A percentile compares a stretch with the other conserved stretches of the same genome.
phyloP scores from a whole-genome alignment of 371 early-diverging fungal genomes.

The Mucor racemosus region DNA sequence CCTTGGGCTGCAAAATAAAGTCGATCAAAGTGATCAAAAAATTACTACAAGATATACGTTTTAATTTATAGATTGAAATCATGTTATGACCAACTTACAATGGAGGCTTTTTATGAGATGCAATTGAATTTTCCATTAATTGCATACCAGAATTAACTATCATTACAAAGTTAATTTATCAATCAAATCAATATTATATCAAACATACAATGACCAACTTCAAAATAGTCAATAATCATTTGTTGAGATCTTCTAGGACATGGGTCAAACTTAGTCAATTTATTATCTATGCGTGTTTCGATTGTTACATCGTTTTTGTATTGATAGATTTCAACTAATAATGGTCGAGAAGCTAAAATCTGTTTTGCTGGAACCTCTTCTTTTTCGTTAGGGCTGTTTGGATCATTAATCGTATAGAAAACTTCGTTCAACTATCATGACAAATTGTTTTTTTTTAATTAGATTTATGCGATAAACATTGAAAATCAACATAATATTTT shows the following conservation, averaged over 20 bases:
- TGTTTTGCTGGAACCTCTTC: constrained; percentile 22
- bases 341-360: constrained; percentile 18
- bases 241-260: constrained; percentile 21
- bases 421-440: constrained; percentile 4
- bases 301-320: constrained; percentile 25
- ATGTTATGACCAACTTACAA: constrained; percentile 13
- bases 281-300: constrained; percentile 3
- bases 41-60: background rate
- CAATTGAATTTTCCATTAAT: constrained; percentile 24
- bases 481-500: background rate
- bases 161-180: background rate
- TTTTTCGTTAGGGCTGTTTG: background rate
- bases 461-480: too few species aligned
- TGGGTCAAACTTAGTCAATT: background rate
- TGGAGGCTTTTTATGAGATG: constrained; percentile 26
- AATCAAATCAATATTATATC: background rate
- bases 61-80: background rate
- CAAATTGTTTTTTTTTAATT: too few species aligned
- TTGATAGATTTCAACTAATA: constrained; percentile 21
- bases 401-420: constrained; percentile 13
- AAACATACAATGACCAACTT: constrained; percentile 23
- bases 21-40: constrained; percentile 21
- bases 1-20: constrained; percentile 19
- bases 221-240: constrained; percentile 33
- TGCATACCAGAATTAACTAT: constrained; percentile 30